Base-by-base conservation (phyloP, 1,284 basidiomycete species). In the Somion occarium region DNA sequence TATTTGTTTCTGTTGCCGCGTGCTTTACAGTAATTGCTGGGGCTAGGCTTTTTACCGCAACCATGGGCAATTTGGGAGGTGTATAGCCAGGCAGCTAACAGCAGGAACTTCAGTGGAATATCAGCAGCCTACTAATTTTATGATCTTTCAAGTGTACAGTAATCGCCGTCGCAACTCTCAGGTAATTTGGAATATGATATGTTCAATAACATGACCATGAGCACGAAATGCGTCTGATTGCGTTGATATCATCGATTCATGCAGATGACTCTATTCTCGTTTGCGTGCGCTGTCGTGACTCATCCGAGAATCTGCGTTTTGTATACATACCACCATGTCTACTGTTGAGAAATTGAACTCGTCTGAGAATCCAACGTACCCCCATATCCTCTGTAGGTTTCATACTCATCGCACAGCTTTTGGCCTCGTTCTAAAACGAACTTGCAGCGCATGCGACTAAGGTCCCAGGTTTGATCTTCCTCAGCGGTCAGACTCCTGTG, bases 401-500 rank as follows among this genome's bases (percentile, higher is more conserved):
- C n/a, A 13, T 30, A 15, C 19, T 27, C 12, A 26, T 15, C 49
- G 19, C 13, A 27, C n/a, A 19, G 9, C 30, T 24, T 30, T 26
- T 37, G 27, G 27, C 15, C 18, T 9, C 23, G 49, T 44, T 30
- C 7, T 34, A 34, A 34, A 7, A 34, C 30, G 20, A 41, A 55
- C 49, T 43, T 56, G 38, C 53, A 80, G 79, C 78, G n/a, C 78
- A 79, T 65, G 77, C 76, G 11, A 73, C 72, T 22, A 82, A 80
- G 59, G 70, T 75, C 12, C 73, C 76, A 5, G 79, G 79, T 4
- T 61, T 83, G 45, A 75, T 82, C 58, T 83, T 80, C 62, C 66
- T 81, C 43, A 81, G 78, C 52, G 82, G 80, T 3, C 80, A 82
- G 62, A 76, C 74, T 3, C 80, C 79, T 1, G 71, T 74, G 12